Percentiles rank a stretch among this genome's conserved stretches.
Evolutionary conservation across 2,329 filamentous ascomycete genomes (phyloP).

Genomic region (Colletotrichum endophyticum): DNA sequence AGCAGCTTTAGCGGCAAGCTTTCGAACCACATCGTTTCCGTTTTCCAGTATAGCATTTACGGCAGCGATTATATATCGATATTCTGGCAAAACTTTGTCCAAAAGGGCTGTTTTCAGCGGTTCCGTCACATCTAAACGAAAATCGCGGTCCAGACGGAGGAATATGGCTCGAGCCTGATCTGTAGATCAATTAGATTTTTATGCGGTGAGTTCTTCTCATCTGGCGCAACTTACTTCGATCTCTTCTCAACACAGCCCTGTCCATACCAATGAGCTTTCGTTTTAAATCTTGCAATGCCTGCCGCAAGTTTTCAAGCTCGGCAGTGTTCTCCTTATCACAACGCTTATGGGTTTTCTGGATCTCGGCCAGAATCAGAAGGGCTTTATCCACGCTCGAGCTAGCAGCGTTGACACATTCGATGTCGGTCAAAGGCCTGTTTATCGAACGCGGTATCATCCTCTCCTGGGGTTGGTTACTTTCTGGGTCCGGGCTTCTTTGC

Average conservation of each 20-base stretch:
- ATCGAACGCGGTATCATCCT: neutral
- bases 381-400: neutral
- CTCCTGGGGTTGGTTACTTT: neutral
- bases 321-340: neutral
- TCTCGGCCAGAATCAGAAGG: neutral
- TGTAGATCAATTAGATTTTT: neutral
- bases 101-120: neutral
- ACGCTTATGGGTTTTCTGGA: neutral
- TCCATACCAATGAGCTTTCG: neutral
- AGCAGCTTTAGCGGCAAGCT: neutral
- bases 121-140: neutral
- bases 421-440: neutral
- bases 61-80: neutral
- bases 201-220: accelerated
- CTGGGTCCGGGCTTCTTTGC: too few species aligned
- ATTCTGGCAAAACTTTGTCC: neutral
- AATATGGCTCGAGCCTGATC: neutral
- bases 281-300: neutral
- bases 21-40: neutral
- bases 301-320: neutral
- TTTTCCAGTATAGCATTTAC: neutral
- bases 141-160: neutral
- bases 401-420: neutral
- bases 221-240: neutral
- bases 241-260: neutral